A percentile compares a stretch with the other conserved stretches of the same genome.
phyloP scores from a whole-genome alignment of 305 asterid species.

The Coffea humblotiana region DNA sequence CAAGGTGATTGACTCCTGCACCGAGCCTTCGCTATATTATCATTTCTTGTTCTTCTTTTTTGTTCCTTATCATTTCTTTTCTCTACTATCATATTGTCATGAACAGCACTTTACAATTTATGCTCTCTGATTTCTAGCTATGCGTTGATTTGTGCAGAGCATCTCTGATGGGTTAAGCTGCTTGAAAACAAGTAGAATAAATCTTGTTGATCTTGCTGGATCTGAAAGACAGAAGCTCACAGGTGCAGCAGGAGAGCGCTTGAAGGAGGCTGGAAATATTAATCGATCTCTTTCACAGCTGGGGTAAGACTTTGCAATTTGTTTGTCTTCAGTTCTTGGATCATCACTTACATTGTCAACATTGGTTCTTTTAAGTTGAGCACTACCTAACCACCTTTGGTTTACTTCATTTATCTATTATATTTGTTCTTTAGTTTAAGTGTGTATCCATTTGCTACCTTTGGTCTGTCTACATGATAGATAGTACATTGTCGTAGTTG shows the following conservation, averaged over 20 bases:
- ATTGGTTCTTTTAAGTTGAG: background rate
- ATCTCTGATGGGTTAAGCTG: slow-evolving; percentile 77
- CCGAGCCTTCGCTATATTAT: background rate
- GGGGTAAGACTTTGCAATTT: slow-evolving; percentile 55
- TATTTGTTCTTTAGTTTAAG: slow-evolving; percentile 1
- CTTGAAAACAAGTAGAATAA: slow-evolving; percentile 84
- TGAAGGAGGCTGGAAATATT: slow-evolving; percentile 98
- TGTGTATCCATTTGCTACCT: background rate
- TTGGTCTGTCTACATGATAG: background rate
- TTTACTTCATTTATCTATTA: background rate
- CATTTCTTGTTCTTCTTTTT: background rate
- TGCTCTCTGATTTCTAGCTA: slow-evolving; percentile 10
- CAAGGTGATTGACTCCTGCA: slow-evolving; percentile 59
- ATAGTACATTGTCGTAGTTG: background rate
- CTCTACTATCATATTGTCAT: background rate
- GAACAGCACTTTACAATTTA: background rate
- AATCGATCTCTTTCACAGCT: slow-evolving; percentile 98
- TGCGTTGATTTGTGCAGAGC: slow-evolving; percentile 54
- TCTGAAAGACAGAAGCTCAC: slow-evolving; percentile 98
- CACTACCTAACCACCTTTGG: background rate
- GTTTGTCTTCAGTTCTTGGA: background rate
- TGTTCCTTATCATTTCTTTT: background rate
- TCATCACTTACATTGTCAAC: background rate
- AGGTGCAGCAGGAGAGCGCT: slow-evolving; percentile 99
- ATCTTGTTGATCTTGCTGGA: slow-evolving; percentile 99